Base-by-base conservation (phyloP, 1,139 yeast genomes). In the Williopsis jadinii region DNA sequence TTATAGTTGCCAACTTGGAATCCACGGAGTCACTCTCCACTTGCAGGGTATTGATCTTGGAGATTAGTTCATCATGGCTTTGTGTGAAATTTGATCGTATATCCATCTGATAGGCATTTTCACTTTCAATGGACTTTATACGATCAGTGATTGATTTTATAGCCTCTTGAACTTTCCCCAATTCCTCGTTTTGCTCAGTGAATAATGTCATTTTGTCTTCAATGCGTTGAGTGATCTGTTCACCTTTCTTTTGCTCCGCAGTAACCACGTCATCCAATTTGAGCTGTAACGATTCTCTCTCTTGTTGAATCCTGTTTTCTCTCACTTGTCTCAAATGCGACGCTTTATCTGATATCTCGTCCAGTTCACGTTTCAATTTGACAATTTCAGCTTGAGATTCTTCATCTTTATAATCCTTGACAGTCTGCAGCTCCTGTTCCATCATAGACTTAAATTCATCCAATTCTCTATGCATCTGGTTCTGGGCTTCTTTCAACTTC, bases 401-500 rank as follows among this genome's bases (percentile, higher is more conserved):
- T 0, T 40, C 43, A 41, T 45, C 51, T 11, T 41, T 38, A 26
- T 40, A 52, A 11, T 30, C 11, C 10, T 32, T 12, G 0, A 47
- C 44, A 15, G 41, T 34, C 4, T 35, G 37, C 3, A 48, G 28
- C 9, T 40, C 47, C 30, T 41, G 36, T n/a, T 42, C 41, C 34
- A 46, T 14, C 35, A 35, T 36, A 6, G 32, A 10, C 12, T 48
- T 43, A 12, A 48, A 36, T 28, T 48, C 50, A 35, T 51, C 53
- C n/a, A 50, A 28, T 30, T 51, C 50, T 28, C 44, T 38, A 13
- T 43, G 24, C 24, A 44, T 26, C 11, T 26, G 14, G 27, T 44
- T 49, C 12, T 50, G 50, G 24, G 38, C 40, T 14, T 51, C 52
- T 38, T 42, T 46, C 5, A 51, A 12, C 13, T 41, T 37, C 13